Evolutionary conservation across 176 grass and related monocot genomes (phyloP), one percentile per base, ranked within the genome.

Genomic region (Bothriochloa decipiens): DNA sequence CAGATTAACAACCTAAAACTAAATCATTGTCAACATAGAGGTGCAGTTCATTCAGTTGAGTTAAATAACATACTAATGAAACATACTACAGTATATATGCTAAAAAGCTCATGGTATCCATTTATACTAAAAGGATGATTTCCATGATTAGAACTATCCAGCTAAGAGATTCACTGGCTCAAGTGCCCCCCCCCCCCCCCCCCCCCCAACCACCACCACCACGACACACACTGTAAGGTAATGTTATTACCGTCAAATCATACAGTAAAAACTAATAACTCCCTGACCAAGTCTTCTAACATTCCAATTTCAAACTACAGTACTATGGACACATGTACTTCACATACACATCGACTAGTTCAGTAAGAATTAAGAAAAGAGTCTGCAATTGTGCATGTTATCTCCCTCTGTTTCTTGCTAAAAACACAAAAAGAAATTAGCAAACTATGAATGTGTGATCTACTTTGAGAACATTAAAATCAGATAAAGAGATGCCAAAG

Each of bases 1-100:
- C 27, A 72, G 52, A 78, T 72, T 65, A 72, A 81, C 29, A 72
- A 77, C 79, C 88, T 90, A 90, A 82, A 87, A 88, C 23, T 79
- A 74, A 67, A 79, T 66, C 77, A 82, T 58, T 42, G 61, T 84
- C 42, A 84, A 88, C 81, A 88, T 74, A 79, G 62, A 85, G 11
- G 64, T 42, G 71, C 29, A 82, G 39, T 64, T 70, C 23, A 64
- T 37, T 80, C 32, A 85, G 63, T 70, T 85, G 6, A 77, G 46
- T 71, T 69, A 68, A 57, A 68, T 49, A 74, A n/a, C 14, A 72
- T 78, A 65, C 42, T 46, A 39, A 25, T 49, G 50, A 69, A 81
- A 72, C 9, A 76, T 20, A 49, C 2, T 68, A 61, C 13, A 89
- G 37, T 84, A 73, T 32, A 41, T 75, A 58, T 35, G 33, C 4